Evolutionary conservation across 2,329 filamentous ascomycete species (phyloP), one percentile per base, ranked within the genome.

Genomic region (Neocucurbitaria cava): DNA sequence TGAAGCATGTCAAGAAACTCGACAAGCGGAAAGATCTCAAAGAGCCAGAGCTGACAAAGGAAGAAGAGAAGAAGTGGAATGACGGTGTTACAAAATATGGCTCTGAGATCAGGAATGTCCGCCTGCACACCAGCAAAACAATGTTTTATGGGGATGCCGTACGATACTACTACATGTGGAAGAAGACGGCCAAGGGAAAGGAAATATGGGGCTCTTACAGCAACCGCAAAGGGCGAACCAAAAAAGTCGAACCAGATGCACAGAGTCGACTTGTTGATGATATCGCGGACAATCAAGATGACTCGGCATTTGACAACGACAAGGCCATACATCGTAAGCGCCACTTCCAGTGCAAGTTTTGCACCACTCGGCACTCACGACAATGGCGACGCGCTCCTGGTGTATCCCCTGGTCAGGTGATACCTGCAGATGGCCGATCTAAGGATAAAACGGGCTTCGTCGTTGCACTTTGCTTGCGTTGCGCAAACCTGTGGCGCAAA

Each of bases 131-230:
- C 68, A 74, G 69, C 51, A 93, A 92, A 75, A 91, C 89, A 0
- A 86, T 95, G 64, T 87, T 86, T 36, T 87, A 92, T 58, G 87
- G 89, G 46, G 86, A 91, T 54, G 89, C 97, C 58, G 92, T 96
- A 23, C 90, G 95, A 3, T 96, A 90, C 72, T 99, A 98, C 77
- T 99, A 99, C 74, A 91, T 91, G 62, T 99, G 95, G 95, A 99
- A 99, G 79, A 98, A 98, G 77, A 92, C 92, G 0, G 84, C 89
- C 1, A 87, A 89, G 54, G 95, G 95, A 36, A 88, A 86, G 70
- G 87, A 95, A 65, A 87, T 99, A 20, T 97, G 95, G 93, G 92
- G 92, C 55, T 91, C 88, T 61, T 96, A 90, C 67, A 87, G 91
- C 46, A 92, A 91, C 10, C 87, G 94, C 41, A 96, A 96, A 72